Conservation (phyloP, 2,329 filamentous ascomycete genomes). For the Cercospora beticola region DNA sequence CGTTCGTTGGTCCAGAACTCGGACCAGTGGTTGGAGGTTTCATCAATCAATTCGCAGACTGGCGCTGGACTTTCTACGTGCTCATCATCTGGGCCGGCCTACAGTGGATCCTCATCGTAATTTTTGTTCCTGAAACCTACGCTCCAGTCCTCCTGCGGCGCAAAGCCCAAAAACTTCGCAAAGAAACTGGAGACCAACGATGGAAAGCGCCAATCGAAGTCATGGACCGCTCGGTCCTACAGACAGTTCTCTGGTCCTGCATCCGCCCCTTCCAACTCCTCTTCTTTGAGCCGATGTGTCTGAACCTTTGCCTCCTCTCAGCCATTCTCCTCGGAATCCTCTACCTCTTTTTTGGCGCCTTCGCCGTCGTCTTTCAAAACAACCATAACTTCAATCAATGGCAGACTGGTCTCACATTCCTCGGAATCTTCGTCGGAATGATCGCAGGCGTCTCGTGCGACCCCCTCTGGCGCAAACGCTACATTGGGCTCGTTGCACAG, state of each 20-base stretch:
- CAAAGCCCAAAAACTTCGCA: conserved; percentile 69
- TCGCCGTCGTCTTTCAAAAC: conserved; percentile 72
- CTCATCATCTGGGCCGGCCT: conserved; percentile 77
- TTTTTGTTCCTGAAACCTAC: conserved; percentile 82
- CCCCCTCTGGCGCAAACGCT: conserved; percentile 65
- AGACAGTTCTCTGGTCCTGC: conserved; percentile 53
- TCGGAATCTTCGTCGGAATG: conserved; percentile 69
- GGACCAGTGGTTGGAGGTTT: conserved; percentile 70
- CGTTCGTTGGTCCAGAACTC: conserved; percentile 58
- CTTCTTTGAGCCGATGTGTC: conserved; percentile 72
- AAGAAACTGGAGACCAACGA: conserved; percentile 67
- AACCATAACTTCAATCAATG: conserved; percentile 76
- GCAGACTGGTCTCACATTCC: conserved; percentile 76
- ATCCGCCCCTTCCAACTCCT: conserved; percentile 75
- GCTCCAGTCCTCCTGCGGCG: conserved; percentile 66
- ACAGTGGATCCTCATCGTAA: conserved; percentile 62
- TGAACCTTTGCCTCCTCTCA: conserved; percentile 77
- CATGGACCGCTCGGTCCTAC: conserved; percentile 63
- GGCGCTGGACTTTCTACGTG: conserved; percentile 79
- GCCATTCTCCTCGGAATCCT: conserved; percentile 83
- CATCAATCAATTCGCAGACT: conserved; percentile 72
- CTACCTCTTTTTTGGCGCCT: conserved; percentile 86
- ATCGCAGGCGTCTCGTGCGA: conserved; percentile 60
- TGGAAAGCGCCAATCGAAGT: conserved; percentile 79
- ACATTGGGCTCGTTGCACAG: conserved; percentile 53